These are phyloP conservation scores for Annulohypoxylon truncatum DNA, from an alignment of 2,329 filamentous ascomycete species.

Conservation along the genomic window DNA sequence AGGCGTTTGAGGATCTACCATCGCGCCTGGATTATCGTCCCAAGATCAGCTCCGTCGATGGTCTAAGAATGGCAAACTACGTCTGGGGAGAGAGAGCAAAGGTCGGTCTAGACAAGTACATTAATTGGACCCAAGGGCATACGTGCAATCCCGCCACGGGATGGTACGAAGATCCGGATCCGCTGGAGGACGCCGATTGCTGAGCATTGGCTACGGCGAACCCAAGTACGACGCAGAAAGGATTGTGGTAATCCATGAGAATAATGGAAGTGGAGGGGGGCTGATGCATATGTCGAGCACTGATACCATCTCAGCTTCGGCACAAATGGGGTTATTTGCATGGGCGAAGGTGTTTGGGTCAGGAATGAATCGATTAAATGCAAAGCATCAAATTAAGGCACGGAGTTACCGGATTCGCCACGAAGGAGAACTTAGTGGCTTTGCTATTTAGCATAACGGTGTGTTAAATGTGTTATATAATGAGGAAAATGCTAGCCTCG, in stretches of 20 bases:
- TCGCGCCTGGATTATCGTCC: conserved; percentile 25
- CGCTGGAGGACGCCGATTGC: conserved; percentile 40
- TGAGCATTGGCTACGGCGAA: neutral
- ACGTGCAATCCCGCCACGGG: conserved; percentile 40
- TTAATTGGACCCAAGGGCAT: conserved; percentile 37
- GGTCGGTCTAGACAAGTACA: conserved; percentile 29
- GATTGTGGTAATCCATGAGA: neutral
- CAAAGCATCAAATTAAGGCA: neutral
- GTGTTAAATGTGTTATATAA: neutral
- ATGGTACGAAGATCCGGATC: conserved; percentile 41
- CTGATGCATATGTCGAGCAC: neutral
- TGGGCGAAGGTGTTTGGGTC: conserved; percentile 16
- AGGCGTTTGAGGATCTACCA: conserved; percentile 37
- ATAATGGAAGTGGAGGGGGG: neutral
- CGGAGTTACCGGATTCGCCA: neutral
- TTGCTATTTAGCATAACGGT: neutral
- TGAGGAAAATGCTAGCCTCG: neutral
- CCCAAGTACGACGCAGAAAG: too few species aligned
- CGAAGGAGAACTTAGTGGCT: neutral
- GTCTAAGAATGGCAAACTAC: conserved; percentile 39
- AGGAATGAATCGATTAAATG: neutral
- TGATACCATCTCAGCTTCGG: neutral
- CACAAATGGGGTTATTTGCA: conserved; percentile 2
- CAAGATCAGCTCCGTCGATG: conserved; percentile 28
- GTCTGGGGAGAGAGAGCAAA: conserved; percentile 34